Percentiles rank a stretch among this genome's conserved stretches.
phyloP scores from a whole-genome alignment of 257 asterid genomes.

The Misopates orontium region DNA sequence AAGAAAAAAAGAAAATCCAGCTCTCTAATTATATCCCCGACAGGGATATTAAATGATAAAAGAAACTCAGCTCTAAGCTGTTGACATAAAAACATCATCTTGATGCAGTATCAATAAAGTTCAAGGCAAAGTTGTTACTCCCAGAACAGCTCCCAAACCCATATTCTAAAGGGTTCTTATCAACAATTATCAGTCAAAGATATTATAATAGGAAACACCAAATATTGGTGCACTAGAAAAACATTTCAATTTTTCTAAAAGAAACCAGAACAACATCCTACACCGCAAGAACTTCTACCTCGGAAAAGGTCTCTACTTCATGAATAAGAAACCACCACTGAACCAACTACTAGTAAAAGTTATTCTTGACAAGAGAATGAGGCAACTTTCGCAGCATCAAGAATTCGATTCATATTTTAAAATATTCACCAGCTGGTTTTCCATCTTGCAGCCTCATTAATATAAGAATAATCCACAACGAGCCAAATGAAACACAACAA shows the following conservation, averaged over 20 bases:
- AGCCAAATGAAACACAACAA: background rate
- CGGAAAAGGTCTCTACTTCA: background rate
- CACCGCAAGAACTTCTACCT: background rate
- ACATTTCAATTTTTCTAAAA: background rate
- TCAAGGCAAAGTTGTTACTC: background rate
- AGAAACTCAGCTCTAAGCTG: background rate
- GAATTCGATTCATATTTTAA: no score
- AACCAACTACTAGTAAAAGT: background rate
- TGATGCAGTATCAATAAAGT: background rate
- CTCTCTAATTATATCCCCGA: background rate
- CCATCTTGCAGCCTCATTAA: no score
- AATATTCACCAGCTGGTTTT: no score
- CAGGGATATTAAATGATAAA: background rate
- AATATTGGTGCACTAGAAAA: background rate
- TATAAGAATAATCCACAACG: background rate
- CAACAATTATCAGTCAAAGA: background rate
- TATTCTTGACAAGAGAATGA: background rate
- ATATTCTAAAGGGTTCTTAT: background rate
- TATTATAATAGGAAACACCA: no score
- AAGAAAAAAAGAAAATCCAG: background rate
- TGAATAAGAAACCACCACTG: background rate
- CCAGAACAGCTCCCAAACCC: background rate
- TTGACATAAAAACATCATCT: background rate
- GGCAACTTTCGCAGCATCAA: background rate
- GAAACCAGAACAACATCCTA: background rate